phyloP scores from a whole-genome alignment of 202 grass and related monocot species.

The Eragrostis tef region DNA sequence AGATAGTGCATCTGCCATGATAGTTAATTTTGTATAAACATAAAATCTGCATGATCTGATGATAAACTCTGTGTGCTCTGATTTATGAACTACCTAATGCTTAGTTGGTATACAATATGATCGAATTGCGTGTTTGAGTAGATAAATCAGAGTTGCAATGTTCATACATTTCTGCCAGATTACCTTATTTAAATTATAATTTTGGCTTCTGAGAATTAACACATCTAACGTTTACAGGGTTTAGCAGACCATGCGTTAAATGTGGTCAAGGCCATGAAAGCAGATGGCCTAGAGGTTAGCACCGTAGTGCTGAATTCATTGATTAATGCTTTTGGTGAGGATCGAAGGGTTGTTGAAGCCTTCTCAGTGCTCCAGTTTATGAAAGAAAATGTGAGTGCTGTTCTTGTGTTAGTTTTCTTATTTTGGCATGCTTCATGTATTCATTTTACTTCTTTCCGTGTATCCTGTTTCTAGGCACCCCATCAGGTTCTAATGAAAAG shows the following conservation, averaged over 20 bases:
- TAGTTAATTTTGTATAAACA: not conserved
- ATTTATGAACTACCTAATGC: not conserved
- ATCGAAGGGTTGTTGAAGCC: conserved; percentile 86
- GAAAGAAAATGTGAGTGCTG: conserved; percentile 84
- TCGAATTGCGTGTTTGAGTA: not conserved
- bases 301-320: conserved; percentile 81
- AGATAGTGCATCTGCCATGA: not conserved
- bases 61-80: not conserved
- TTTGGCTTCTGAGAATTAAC: conserved; percentile 23
- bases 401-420: conserved; percentile 5
- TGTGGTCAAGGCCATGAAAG: conserved; percentile 88
- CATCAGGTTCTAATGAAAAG: conserved; percentile 11
- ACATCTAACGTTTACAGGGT: conserved; percentile 57
- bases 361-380: conserved; percentile 91
- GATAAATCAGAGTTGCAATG: not conserved
- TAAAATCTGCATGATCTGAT: not conserved
- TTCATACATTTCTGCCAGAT: not conserved
- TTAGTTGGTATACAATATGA: not conserved
- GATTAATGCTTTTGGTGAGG: conserved; percentile 94
- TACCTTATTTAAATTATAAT: conserved; percentile 8
- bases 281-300: conserved; percentile 80
- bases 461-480: not conserved
- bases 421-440: conserved; percentile 29
- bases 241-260: conserved; percentile 90
- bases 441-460: conserved; percentile 30